These are phyloP conservation scores for Chamaecrista fasciculata DNA, from an alignment of 306 rosid species.

Conservation along the genomic window DNA sequence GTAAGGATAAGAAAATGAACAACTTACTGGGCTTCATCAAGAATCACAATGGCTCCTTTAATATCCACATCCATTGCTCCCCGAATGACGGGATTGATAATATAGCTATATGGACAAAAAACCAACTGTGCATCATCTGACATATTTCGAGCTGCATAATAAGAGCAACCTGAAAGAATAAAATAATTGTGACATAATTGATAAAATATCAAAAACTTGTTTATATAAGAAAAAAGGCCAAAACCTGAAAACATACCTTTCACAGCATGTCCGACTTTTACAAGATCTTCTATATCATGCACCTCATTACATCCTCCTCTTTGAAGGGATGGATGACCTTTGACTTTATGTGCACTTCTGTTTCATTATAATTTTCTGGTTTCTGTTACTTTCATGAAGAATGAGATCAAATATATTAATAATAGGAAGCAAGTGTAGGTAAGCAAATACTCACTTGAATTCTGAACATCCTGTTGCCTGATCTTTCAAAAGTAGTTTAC, in stretches of 20 bases:
- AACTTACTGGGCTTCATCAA: constrained; percentile 94
- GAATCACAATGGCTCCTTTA: constrained; percentile 74
- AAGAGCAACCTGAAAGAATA: constrained; percentile 72
- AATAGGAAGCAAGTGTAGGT: not conserved
- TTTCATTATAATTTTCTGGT: constrained; percentile 19
- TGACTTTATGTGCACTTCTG: constrained; percentile 79
- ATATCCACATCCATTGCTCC: constrained; percentile 94
- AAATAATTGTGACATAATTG: not conserved
- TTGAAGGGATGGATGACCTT: constrained; percentile 76
- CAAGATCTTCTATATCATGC: constrained; percentile 89
- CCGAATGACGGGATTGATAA: constrained; percentile 88
- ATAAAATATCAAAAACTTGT: not conserved
- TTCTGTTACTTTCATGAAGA: constrained; percentile 16
- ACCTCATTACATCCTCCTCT: constrained; percentile 93
- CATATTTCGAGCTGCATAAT: constrained; percentile 92
- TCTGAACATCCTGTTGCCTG: constrained; percentile 65
- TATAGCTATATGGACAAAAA: constrained; percentile 88
- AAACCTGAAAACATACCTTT: constrained; percentile 50
- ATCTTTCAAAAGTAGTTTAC: constrained; percentile 71
- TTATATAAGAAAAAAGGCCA: not conserved
- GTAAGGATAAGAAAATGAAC: constrained; percentile 2
- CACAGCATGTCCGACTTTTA: constrained; percentile 74
- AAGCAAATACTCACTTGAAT: constrained; percentile 65
- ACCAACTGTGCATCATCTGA: constrained; percentile 80
- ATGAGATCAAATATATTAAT: constrained; percentile 6